Percentiles rank a stretch among this genome's conserved stretches.
Evolutionary conservation across 176 grass and related monocot genomes (phyloP).

Genomic region (Aegilops umbellulata): DNA sequence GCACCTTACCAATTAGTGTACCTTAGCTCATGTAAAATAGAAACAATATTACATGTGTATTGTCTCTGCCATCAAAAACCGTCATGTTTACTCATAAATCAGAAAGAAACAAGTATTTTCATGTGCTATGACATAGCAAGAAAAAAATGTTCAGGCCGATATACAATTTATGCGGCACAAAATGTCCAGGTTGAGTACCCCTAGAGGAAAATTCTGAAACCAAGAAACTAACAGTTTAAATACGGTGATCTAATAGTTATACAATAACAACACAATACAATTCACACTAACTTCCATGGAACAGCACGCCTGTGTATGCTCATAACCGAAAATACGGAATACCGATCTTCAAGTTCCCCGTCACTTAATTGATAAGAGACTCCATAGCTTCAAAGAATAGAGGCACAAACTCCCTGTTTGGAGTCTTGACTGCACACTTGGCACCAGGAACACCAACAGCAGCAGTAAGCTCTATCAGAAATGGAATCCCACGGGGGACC

Average conservation of each 20-base stretch:
- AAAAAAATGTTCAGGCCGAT: conserved; percentile 20
- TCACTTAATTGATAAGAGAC: conserved; percentile 60
- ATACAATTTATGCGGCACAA: conserved; percentile 36
- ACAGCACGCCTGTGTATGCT: background rate
- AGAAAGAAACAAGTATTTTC: conserved; percentile 1
- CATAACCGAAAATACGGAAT: conserved; percentile 23
- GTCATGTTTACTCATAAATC: too few relatives aligned
- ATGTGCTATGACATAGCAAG: conserved; percentile 34
- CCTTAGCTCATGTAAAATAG: too few relatives aligned
- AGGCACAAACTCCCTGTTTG: conserved; percentile 69
- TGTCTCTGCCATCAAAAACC: conserved; percentile 4
- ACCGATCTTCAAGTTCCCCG: background rate
- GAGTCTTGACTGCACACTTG: conserved; percentile 91
- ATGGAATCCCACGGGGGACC: conserved; percentile 67
- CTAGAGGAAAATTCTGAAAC: conserved; percentile 14
- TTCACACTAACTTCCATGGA: conserved; percentile 32
- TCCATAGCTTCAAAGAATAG: conserved; percentile 95
- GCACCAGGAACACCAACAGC: conserved; percentile 65
- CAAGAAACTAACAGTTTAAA: conserved; percentile 34
- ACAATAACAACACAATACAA: conserved; percentile 32
- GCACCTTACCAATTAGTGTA: too few relatives aligned
- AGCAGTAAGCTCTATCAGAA: conserved; percentile 85
- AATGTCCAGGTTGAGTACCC: conserved; percentile 19
- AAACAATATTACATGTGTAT: background rate
- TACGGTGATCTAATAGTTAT: conserved; percentile 40